Base-by-base conservation (phyloP, 2,329 filamentous ascomycete species). In the Ophiocordyceps camponoti-floridani region DNA sequence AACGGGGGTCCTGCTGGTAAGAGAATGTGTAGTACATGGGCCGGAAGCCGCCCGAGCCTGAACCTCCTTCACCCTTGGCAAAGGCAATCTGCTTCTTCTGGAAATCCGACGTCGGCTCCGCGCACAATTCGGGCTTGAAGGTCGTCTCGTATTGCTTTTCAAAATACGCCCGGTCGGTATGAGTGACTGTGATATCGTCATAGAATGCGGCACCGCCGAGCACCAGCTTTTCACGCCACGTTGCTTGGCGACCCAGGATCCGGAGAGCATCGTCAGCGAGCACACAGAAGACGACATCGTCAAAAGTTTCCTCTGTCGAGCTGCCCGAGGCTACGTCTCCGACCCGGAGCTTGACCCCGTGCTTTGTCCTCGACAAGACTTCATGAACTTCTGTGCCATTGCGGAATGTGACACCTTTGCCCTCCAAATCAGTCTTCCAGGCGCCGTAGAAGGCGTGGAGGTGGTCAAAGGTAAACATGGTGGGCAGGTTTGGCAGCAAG, bases 141-240 rank as follows among this genome's bases (percentile, higher is more conserved):
- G 62, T 63, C 41, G 73, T 79, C 52, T 82, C 77, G 63, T 84
- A 84, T 58, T 83, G 74, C 41, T 69, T 71, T 46, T 73, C 67
- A 65, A 84, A 81, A 61, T 83, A 84, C 11, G 68, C 62, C 6
- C 63, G 60, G 55, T 84, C 79, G 50, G 66, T 72, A 56, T 84
- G 79, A 1, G 79, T 84, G 49, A 84, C 69, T 13, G 79, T 84
- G 45, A 84, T 73, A 56, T 84, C 80, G 62, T 84, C 73, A 53
- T 72, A 75, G 58, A 82, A 77, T 47, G 75, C 76, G 10, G 81
- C 81, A 14, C 77, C 75, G n/a, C 80, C 78, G 0, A 88, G 72
- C 10, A 89, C 73, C 40, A 71, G 69, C 43, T 67, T 74, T 56
- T 88, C 82, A 37, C 70, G 67, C 64, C 72, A 67, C 8, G 70